A percentile compares a stretch with the other conserved stretches of the same genome.
These are phyloP conservation scores for Fraxinus baroniana DNA, from an alignment of 305 asterid genomes.

Conservation along the genomic window DNA sequence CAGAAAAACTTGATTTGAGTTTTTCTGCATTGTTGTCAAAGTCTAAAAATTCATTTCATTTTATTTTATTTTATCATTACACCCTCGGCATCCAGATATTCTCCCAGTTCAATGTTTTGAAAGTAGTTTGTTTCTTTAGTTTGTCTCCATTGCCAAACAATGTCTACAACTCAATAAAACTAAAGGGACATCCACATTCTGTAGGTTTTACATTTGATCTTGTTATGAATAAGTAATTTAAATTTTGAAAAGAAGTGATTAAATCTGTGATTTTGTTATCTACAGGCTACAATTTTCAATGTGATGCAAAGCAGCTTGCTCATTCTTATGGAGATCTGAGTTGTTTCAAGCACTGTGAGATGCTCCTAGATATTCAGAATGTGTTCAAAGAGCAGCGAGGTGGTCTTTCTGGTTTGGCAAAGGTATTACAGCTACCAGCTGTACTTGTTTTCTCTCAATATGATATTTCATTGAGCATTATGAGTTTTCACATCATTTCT, in stretches of 20 bases:
- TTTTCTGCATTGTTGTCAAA: not conserved
- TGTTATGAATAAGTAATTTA: not conserved
- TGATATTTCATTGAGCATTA: not conserved
- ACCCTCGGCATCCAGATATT: slow-evolving; percentile 1
- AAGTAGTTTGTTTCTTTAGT: not conserved
- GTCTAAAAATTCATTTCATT: not conserved
- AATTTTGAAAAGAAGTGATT: slow-evolving; percentile 19
- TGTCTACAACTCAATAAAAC: not conserved
- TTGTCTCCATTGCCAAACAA: not conserved
- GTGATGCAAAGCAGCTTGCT: slow-evolving; percentile 76
- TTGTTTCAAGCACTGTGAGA: slow-evolving; percentile 80
- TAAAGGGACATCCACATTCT: not conserved
- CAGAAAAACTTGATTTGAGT: not conserved
- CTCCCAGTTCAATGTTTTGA: slow-evolving; percentile 2
- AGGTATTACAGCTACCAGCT: slow-evolving; percentile 41
- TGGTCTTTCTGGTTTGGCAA: slow-evolving; percentile 89
- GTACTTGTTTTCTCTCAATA: not conserved
- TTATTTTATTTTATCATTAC: not conserved
- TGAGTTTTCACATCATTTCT: not conserved
- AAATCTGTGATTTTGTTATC: slow-evolving; percentile 22
- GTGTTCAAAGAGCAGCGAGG: slow-evolving; percentile 80
- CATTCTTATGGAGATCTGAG: slow-evolving; percentile 69
- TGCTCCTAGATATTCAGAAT: slow-evolving; percentile 94
- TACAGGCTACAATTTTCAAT: slow-evolving; percentile 89
- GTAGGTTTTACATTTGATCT: not conserved